Conservation (phyloP, 1,139 yeast genomes). For the Taphrina populina region DNA sequence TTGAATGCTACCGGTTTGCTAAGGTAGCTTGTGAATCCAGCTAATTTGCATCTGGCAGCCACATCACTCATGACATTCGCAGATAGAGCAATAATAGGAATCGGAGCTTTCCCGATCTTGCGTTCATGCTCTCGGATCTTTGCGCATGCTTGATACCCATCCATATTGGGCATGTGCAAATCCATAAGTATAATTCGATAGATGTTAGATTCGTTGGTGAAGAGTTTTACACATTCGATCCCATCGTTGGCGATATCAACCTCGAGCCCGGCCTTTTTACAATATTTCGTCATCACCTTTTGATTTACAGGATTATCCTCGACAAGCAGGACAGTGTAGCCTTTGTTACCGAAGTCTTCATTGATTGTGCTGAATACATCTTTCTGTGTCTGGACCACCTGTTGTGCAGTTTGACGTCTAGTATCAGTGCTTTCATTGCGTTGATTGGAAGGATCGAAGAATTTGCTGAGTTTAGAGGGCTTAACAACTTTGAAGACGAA, state of each 20-base stretch:
- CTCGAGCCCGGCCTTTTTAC: conserved; percentile 70
- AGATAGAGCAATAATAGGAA: conserved; percentile 75
- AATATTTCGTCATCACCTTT: conserved; percentile 83
- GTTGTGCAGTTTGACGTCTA: conserved; percentile 29
- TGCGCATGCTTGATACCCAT: conserved; percentile 35
- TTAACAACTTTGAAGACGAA: conserved; percentile 38
- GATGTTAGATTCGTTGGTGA: conserved; percentile 44
- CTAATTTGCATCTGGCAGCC: conserved; percentile 73
- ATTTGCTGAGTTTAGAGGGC: conserved; percentile 38
- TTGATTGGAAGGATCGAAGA: conserved; percentile 36
- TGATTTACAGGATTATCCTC: conserved; percentile 92
- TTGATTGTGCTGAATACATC: conserved; percentile 26
- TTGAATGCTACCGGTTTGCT: conserved; percentile 60
- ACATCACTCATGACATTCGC: conserved; percentile 94
- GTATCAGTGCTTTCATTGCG: conserved; percentile 28
- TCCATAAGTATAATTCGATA: conserved; percentile 55
- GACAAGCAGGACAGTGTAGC: conserved; percentile 67
- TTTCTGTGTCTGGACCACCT: conserved; percentile 31
- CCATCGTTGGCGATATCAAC: conserved; percentile 84
- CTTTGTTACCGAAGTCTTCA: conserved; percentile 20
- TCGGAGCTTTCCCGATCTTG: neutral
- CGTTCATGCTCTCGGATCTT: conserved; percentile 56
- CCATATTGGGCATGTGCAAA: conserved; percentile 36
- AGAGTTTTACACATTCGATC: conserved; percentile 67
- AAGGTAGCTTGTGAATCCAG: conserved; percentile 88